phyloP scores from a whole-genome alignment of 768 basidiomycete genomes.

The Rhizopogon vulgaris region DNA sequence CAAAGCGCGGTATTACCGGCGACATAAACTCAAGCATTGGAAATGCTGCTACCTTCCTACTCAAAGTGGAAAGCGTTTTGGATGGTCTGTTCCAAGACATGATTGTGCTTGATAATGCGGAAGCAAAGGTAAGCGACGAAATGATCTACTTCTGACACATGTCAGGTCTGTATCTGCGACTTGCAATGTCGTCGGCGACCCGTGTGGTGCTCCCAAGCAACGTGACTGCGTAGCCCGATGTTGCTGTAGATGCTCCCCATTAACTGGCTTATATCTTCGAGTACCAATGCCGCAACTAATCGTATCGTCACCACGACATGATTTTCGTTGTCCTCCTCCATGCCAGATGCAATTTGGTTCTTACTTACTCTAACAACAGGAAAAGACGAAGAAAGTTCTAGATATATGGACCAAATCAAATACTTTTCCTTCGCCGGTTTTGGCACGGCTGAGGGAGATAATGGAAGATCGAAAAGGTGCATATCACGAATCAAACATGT shows the following conservation, averaged over 20 bases:
- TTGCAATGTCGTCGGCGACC: constrained; percentile 1
- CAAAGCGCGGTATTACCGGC: constrained; percentile 55
- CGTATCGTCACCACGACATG: constrained; percentile 21
- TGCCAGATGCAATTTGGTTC: constrained; percentile 38
- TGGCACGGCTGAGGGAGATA: constrained; percentile 67
- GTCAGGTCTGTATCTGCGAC: background rate
- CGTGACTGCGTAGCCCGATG: constrained; percentile 4
- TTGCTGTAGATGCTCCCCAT: constrained; percentile 2
- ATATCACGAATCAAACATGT: constrained; percentile 57
- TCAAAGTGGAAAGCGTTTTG: constrained; percentile 85
- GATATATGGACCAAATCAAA: constrained; percentile 94
- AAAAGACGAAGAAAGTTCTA: constrained; percentile 94
- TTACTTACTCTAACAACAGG: constrained; percentile 51
- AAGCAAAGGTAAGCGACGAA: constrained; percentile 76
- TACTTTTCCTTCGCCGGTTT: constrained; percentile 78
- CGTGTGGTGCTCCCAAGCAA: constrained; percentile 2
- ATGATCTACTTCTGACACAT: constrained; percentile 2
- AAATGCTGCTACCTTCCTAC: constrained; percentile 76
- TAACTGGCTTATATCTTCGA: constrained; percentile 3
- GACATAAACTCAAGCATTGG: constrained; percentile 53
- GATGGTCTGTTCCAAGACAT: constrained; percentile 89
- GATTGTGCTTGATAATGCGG: constrained; percentile 53
- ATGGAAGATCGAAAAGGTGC: constrained; percentile 79
- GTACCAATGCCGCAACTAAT: constrained; percentile 12
- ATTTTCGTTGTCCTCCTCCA: constrained; percentile 5